Evolutionary conservation across 495 filamentous ascomycete genomes (phyloP), one percentile per base, ranked within the genome.

Genomic region (Aspergillus panamensis): DNA sequence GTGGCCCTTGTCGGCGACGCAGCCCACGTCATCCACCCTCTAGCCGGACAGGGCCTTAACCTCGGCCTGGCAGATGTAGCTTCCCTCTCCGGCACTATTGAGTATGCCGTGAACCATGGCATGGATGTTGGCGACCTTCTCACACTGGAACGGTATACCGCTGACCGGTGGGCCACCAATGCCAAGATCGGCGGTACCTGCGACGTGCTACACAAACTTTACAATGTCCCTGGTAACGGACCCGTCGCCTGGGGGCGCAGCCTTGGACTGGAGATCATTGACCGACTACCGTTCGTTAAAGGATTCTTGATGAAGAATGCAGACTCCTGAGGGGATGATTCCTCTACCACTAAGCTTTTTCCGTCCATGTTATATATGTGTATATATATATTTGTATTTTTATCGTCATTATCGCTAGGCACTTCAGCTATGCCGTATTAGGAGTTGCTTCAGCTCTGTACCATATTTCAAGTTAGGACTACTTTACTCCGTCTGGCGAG

Each of bases 1-100:
- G 78, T 96, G 9, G 94, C 92, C 0, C 82, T 98, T 1, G 83
- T 97, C 37, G 94, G 92, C 49, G 94, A 98, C 64, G 94, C 94
- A 3, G 95, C 94, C 8, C 94, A 98, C 68, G 92, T 91, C 25
- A 85, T 96, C 63, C 94, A 98, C 69, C 94, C 94, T 0, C 83
- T 98, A 25, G 94, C 92, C 1, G 94, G 94, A 6, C 94, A 97
- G 69, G 94, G 94, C 1, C 81, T 98, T 14, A 98, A 98, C 66
- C 90, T 95, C 63, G 94, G 94, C 4, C 84, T 96, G 54, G 90
- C 83, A 16, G 94, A 98, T 68, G 87, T 93, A 1, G 83, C 89
- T 51, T 84, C 86, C 39, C 80, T 98, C 7, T 84, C 83, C 8
- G 75, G 76, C 43, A 86, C 84, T 0, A 86, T 98, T 51, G 82